Percentiles rank a stretch among this genome's conserved stretches.
Conservation (phyloP, 768 basidiomycete genomes). For the Suillus paluster region DNA sequence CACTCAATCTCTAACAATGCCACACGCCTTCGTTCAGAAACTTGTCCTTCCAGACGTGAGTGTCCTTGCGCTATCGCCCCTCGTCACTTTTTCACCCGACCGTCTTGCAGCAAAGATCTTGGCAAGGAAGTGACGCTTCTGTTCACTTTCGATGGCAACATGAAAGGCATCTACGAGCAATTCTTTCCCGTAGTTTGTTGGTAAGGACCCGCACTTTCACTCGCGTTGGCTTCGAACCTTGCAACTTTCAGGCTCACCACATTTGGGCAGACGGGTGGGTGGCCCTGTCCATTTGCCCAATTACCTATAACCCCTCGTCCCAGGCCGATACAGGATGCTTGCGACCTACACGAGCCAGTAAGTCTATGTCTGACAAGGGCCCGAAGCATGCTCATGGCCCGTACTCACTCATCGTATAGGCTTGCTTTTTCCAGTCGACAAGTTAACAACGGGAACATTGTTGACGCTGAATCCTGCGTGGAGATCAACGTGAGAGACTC, state of each 20-base stretch:
- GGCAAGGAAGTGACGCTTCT: not conserved
- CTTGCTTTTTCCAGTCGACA: not conserved
- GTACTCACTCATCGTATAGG: not conserved
- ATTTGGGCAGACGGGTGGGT: not conserved
- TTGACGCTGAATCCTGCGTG: not conserved
- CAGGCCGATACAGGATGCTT: not conserved
- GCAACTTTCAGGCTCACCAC: not conserved
- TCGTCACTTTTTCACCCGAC: not conserved
- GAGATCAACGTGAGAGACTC: not conserved
- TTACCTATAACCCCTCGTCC: not conserved
- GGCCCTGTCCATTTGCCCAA: not conserved
- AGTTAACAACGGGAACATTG: not conserved
- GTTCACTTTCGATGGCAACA: not conserved
- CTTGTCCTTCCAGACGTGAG: constrained; percentile 2
- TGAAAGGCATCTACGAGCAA: not conserved
- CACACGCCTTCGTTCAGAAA: not conserved
- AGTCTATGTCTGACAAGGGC: no score
- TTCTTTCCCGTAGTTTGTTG: not conserved
- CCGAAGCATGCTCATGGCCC: not conserved
- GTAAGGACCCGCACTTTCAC: not conserved
- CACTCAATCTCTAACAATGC: not conserved
- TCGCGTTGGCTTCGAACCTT: not conserved
- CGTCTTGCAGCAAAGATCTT: not conserved
- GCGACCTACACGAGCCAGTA: not conserved
- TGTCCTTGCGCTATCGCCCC: no score